Conservation (phyloP, 495 filamentous ascomycete species). For the Talaromyces thailandensis region DNA sequence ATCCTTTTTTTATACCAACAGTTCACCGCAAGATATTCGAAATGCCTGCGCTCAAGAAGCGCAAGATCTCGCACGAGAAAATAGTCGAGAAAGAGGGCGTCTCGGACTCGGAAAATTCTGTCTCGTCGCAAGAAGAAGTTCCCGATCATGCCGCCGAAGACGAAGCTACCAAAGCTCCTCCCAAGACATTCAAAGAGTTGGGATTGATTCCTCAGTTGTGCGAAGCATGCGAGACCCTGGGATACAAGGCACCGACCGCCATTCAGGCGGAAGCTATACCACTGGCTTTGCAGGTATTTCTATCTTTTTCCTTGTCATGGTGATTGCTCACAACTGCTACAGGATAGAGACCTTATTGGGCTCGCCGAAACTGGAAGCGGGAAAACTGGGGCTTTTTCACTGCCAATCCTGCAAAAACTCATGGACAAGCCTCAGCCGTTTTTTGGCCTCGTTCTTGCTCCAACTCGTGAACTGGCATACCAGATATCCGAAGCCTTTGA, state of each 20-base stretch:
- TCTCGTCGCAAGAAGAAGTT: not conserved
- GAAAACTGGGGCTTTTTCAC: constrained; percentile 85
- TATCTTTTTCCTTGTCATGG: not conserved
- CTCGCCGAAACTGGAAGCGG: constrained; percentile 91
- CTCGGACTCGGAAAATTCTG: not conserved
- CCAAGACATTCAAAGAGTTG: constrained; percentile 68
- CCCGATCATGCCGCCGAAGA: not conserved
- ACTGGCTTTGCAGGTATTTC: constrained; percentile 53
- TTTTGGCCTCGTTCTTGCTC: constrained; percentile 75
- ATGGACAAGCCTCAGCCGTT: constrained; percentile 75
- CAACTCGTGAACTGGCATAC: constrained; percentile 84
- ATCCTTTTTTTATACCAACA: not conserved
- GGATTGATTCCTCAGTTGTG: constrained; percentile 82
- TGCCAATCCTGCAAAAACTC: constrained; percentile 81
- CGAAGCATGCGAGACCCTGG: constrained; percentile 72
- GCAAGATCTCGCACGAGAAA: constrained; percentile 19
- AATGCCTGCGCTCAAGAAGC: constrained; percentile 30
- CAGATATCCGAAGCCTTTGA: constrained; percentile 84
- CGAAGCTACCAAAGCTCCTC: not conserved
- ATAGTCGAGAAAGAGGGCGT: not conserved
- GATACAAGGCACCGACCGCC: constrained; percentile 75
- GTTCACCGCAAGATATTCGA: not conserved
- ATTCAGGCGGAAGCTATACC: constrained; percentile 76
- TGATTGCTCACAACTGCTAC: constrained; percentile 7
- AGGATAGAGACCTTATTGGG: constrained; percentile 64